Base-by-base conservation (phyloP, 2,329 filamentous ascomycete genomes). In the Penicillium brevicompactum region DNA sequence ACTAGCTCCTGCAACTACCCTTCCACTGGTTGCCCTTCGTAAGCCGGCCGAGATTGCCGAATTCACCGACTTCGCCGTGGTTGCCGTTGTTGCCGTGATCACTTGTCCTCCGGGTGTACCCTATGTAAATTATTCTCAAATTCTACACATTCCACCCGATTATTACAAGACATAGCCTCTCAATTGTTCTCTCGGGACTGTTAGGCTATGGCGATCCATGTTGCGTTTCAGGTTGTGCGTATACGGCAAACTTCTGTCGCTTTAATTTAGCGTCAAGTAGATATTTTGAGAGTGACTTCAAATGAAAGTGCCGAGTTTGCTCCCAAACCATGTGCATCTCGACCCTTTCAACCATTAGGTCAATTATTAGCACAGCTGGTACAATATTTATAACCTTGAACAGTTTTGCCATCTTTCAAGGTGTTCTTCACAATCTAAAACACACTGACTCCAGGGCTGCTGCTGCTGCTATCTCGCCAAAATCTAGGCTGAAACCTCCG, bases 281-380 rank as follows among this genome's bases (percentile, higher is more conserved):
- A 40, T 53, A 65, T 30, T 49, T 49, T 5, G 67, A 65, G 2
- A 70, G 14, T 6, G 67, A 65, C 43, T 70, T 70, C 6, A 70
- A 16, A 45, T 61, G 59, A 0, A 70, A 49, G 10, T 49, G 49
- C 1, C 34, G 34, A 11, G 40, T n/a, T 4, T 43, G 11, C 13
- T 52, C 46, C 67, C 67, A 69, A 1, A 70, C 52, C 14, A 69
- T 48, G 43, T 70, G 67, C 61, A 66, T 56, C 42, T 69, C 59
- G 11, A 60, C 55, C 34, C 55, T 34, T 52, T 70, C 67, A 2
- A 59, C 59, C 9, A 62, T 14, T n/a, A 58, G 18, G 24, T 27
- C 8, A 6, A 5, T 27, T 8, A 27, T 27, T 27, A 27, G 24
- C 8, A 27, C 8, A 27, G 0, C 3, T 27, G 18, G 18, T 18